These are phyloP conservation scores for Wickerhamiella qilinensis DNA, from an alignment of 805 yeast species.

Conservation along the genomic window DNA sequence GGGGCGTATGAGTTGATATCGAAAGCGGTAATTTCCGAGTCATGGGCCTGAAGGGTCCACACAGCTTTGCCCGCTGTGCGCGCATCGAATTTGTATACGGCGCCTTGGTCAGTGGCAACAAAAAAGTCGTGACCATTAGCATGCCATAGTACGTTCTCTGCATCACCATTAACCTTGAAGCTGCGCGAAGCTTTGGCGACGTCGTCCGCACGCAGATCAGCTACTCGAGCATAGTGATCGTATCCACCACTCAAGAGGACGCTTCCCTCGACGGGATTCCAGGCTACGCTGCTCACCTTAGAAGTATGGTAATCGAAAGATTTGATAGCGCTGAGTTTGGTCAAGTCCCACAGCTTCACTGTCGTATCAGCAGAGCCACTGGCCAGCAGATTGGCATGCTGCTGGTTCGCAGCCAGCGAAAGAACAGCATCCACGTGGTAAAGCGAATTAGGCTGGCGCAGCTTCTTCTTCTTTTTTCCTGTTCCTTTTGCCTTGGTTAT, in stretches of 20 bases:
- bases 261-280: conserved; percentile 45
- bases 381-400: conserved; percentile 71
- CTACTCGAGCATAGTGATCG: conserved; percentile 55
- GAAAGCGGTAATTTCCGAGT: conserved; percentile 76
- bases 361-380: conserved; percentile 94
- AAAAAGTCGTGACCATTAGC: conserved; percentile 38
- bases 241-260: conserved; percentile 83
- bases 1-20: conserved; percentile 50
- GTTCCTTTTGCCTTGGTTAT: conserved; percentile 12
- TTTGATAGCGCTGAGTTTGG: conserved; percentile 54
- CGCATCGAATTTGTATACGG: conserved; percentile 75
- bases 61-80: conserved; percentile 50
- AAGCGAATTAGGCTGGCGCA: conserved; percentile 39
- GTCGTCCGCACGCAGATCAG: conserved; percentile 68
- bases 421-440: conserved; percentile 92
- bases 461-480: conserved; percentile 33
- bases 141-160: conserved; percentile 69
- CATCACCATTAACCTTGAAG: conserved; percentile 56
- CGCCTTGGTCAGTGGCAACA: conserved; percentile 87
- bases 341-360: conserved; percentile 87
- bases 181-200: conserved; percentile 39
- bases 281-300: conserved; percentile 73
- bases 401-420: conserved; percentile 66
- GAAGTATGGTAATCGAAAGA: conserved; percentile 64
- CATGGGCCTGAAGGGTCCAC: conserved; percentile 97